Evolutionary conservation across 805 yeast genomes (phyloP).

Genomic region (Candida broadrunensis): DNA sequence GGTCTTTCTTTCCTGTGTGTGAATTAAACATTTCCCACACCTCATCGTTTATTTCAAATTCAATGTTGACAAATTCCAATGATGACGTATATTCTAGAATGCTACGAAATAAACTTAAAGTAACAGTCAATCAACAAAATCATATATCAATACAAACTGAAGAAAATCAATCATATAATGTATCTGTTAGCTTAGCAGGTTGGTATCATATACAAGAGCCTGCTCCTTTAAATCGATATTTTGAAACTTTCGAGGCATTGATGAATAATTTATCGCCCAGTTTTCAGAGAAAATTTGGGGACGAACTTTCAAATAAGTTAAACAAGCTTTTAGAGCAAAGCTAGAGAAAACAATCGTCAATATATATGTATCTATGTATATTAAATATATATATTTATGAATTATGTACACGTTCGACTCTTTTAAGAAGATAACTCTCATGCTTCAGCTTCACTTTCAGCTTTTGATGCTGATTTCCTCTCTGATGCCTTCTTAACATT

Average conservation of each 20-base stretch:
- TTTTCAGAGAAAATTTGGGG: slow-evolving; percentile 18
- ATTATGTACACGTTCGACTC: no score
- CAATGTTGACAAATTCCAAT: background rate
- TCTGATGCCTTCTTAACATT: slow-evolving; percentile 19
- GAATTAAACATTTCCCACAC: slow-evolving; percentile 6
- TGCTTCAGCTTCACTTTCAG: slow-evolving; percentile 1
- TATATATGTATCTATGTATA: background rate
- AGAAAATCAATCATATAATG: slow-evolving; percentile 11
- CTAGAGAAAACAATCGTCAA: no score
- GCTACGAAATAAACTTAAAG: background rate
- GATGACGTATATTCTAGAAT: background rate
- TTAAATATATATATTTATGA: background rate
- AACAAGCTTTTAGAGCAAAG: slow-evolving; percentile 4
- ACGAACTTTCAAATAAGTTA: slow-evolving; percentile 15
- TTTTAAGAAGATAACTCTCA: no score
- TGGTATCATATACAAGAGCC: slow-evolving; percentile 18
- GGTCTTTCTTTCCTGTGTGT: slow-evolving; percentile 15
- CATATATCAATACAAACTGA: slow-evolving; percentile 12
- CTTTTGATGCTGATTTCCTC: background rate
- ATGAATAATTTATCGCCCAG: slow-evolving; percentile 22
- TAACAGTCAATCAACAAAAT: background rate
- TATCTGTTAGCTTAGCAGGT: slow-evolving; percentile 25
- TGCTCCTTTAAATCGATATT: slow-evolving; percentile 3
- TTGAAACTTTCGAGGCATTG: slow-evolving; percentile 30
- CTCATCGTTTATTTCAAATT: background rate